Evolutionary conservation across 768 basidiomycete species (phyloP), one percentile per base, ranked within the genome.

Genomic region (Sutorius australiensis): DNA sequence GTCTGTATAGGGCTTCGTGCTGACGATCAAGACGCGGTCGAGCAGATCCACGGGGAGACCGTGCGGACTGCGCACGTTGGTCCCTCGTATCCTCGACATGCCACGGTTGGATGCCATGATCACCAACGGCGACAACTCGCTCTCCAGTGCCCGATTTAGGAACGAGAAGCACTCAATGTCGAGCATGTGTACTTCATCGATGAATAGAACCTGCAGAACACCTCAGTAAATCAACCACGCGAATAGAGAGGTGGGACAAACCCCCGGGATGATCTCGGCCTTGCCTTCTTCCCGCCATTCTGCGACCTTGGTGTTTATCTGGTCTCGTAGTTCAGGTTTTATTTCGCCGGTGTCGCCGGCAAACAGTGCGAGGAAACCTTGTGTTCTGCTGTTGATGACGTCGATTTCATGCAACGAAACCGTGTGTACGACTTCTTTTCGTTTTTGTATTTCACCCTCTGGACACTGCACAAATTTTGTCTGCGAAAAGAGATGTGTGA

Each of bases 81-180:
- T 98, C 33, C 95, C 95, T 56, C 95, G 81, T 70, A 99, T 97
- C 47, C 90, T 81, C 5, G 94, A 84, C 81, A 93, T 93, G 5
- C 95, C 95, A 14, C 95, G 80, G 68, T 99, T 99, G 42, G 91
- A 92, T 1, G 95, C 95, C 95, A 99, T 98, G 63, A 99, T 93
- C 34, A 99, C 95, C 48, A 98, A 75, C 1, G 95, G 95, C 1
- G 95, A 86, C 1, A 98, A 78, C 56, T 95, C 95, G 55, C 86
- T 86, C 68, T 99, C 95, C 44, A 99, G 77, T 2, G 95, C 95
- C 32, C 95, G 84, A 69, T 99, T 99, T 54, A 99, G 77, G 80
- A 95, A 99, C 7, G 95, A 97, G 77, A 98, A 98, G 67, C 95
- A 98, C 69, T 98, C 95, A 57, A 99, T 98, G 70, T 99, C 95